Percentiles rank a stretch among this genome's conserved stretches.
Conservation (phyloP, 73 alveolate genomes). For the Paramecium octaurelia region DNA sequence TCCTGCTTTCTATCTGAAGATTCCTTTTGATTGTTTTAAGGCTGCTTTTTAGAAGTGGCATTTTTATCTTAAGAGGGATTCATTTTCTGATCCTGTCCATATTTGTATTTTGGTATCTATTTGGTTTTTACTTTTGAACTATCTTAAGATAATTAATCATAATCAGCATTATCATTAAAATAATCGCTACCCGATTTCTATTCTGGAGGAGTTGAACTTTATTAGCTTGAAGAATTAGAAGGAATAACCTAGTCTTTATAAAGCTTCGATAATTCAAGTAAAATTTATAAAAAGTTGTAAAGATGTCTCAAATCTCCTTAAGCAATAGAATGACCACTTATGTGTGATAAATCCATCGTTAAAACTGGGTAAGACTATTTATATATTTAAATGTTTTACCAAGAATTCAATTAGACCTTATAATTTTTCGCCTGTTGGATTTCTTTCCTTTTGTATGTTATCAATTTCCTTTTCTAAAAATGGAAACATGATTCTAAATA, state of each 20-base stretch:
- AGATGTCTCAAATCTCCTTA: slow-evolving; percentile 56
- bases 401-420: slow-evolving; percentile 48
- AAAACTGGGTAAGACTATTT: slow-evolving; percentile 50
- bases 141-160: neutral
- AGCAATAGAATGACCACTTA: slow-evolving; percentile 57
- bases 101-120: neutral
- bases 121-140: neutral
- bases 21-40: neutral
- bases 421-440: slow-evolving; percentile 51
- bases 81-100: neutral
- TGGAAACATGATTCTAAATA: slow-evolving; percentile 61
- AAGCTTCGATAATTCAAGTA: slow-evolving; percentile 49
- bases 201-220: neutral
- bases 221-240: neutral
- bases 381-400: neutral
- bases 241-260: neutral
- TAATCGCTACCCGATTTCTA: neutral
- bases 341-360: slow-evolving; percentile 61
- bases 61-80: neutral
- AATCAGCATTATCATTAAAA: neutral
- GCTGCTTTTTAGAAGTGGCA: neutral
- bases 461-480: slow-evolving; percentile 20
- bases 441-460: slow-evolving; percentile 10
- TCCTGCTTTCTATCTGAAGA: neutral
- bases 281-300: slow-evolving; percentile 49